A percentile compares a stretch with the other conserved stretches of the same genome.
Evolutionary conservation across 306 rosid genomes (phyloP).

Genomic region (Aeschynomene evenia): DNA sequence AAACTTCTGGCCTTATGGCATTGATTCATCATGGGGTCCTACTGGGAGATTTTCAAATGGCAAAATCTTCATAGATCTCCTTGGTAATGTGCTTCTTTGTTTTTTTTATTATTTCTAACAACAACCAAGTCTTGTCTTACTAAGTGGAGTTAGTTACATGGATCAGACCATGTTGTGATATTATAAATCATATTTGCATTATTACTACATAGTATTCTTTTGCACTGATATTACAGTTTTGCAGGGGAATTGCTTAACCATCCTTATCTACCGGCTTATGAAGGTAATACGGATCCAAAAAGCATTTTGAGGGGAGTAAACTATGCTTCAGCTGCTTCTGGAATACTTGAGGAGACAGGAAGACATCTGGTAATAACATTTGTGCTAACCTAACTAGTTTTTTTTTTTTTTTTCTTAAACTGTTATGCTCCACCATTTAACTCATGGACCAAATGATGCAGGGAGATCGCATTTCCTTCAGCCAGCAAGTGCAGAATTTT

Average conservation of each 20-base stretch:
- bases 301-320: constrained; percentile 33
- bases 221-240: constrained; percentile 21
- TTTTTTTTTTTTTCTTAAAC: background rate
- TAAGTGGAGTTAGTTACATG: no score
- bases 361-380: constrained; percentile 27
- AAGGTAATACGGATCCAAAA: background rate
- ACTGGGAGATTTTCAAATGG: constrained; percentile 43
- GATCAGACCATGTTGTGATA: no score
- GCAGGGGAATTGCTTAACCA: constrained; percentile 35
- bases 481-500: constrained; percentile 37
- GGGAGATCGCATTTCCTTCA: constrained; percentile 37
- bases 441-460: background rate
- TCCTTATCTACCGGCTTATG: constrained; percentile 41
- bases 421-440: background rate
- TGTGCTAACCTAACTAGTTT: background rate
- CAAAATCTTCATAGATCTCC: constrained; percentile 31
- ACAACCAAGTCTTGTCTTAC: background rate
- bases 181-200: background rate
- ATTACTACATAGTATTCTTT: no score
- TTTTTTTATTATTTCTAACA: background rate
- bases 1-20: constrained; percentile 37
- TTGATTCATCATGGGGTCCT: constrained; percentile 36
- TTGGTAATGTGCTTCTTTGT: constrained; percentile 27
- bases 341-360: constrained; percentile 43
- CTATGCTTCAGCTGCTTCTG: constrained; percentile 41